Evolutionary conservation across 2,329 filamentous ascomycete species (phyloP), one percentile per base, ranked within the genome.

Genomic region (Lecanicillium sp.): DNA sequence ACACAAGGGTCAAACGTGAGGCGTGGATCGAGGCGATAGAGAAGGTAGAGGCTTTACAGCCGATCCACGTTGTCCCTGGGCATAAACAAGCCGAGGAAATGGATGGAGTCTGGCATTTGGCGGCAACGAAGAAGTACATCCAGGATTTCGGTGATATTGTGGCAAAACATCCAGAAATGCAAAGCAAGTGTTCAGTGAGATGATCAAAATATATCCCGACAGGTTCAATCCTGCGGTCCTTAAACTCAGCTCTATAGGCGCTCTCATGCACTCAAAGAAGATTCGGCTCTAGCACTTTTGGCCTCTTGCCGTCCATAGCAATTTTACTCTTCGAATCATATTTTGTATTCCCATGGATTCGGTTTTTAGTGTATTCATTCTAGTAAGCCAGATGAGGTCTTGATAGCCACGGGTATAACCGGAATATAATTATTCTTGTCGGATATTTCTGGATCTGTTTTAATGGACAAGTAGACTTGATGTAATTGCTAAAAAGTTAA

Each of bases 11-110:
- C 1, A 59, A 60, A 45, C 53, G 65, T 1, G 46, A 55, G 8
- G 55, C 59, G 11, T 70, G 67, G 66, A 57, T 68, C 5, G 27
- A 48, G 0, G 56, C 60, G 3, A 51, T 69, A 2, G 59, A 63
- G 19, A 60, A 49, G 14, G 57, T 69, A 12, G 59, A 60, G 27
- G 53, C 58, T 0, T 49, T 67, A n/a, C 36, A 60, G 2, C 66
- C 67, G 0, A 48, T 52, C 6, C 57, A 51, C 24, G 65, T 68
- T 2, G 56, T 68, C 1, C 40, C 62, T 5, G 62, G 62, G 0
- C 63, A 68, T 33, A 62, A 56, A 45, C 49, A 52, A 37, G 50
- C 54, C 0, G 53, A 53, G 7, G 57, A 62, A 30, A 41, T 58
- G 0, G 57, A 63, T 42, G 64, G 62, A 0, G 50, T 53, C 2